Base-by-base conservation (phyloP, 164 flowering plant genomes). In the Vitis labrusca region DNA sequence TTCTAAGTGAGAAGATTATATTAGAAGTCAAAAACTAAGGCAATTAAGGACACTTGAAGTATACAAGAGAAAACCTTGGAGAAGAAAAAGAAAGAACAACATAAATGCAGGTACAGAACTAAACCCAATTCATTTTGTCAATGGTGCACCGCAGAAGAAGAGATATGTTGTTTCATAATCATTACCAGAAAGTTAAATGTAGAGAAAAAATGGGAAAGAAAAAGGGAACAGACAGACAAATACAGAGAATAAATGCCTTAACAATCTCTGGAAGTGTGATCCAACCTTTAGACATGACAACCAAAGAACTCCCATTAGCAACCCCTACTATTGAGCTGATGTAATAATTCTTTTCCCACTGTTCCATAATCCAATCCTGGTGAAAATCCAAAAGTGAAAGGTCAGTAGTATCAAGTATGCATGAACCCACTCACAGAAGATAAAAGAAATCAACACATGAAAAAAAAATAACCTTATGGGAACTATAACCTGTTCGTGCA, bases 291-390 rank as follows among this genome's bases (percentile, higher is more conserved):
- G 97, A 91, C 98, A 93, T 91, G n/a, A 91, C 92, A 14, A 93
- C 95, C 78, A 91, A 72, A 37, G 97, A 91, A 75, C 93, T 88
- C 65, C 98, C 97, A 77, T 89, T 93, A 56, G 69, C 27, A 30
- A 94, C 91, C 65, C 98, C 98, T 71, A 95, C 98, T 49, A 93
- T 85, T 47, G 98, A 81, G 70, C 91, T 93, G 65, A 93, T 93
- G 71, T 91, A 91, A 73, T 73, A 93, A 68, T 89, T 91, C 76
- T 86, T 88, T 65, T 93, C 98, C 98, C 98, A 93, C 49, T 93
- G 97, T 73, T 93, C 97, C 98, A 93, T 89, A 51, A 93, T 93
- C 98, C 97, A 93, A 59, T 93, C 98, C 98, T 93, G 75, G 44
- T 5, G 59, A 64, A 50, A 70, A 73, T 16, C 61, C 56, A 68